Evolutionary conservation across 257 asterid species (phyloP).

Genomic region (Forsythia viridissima): DNA sequence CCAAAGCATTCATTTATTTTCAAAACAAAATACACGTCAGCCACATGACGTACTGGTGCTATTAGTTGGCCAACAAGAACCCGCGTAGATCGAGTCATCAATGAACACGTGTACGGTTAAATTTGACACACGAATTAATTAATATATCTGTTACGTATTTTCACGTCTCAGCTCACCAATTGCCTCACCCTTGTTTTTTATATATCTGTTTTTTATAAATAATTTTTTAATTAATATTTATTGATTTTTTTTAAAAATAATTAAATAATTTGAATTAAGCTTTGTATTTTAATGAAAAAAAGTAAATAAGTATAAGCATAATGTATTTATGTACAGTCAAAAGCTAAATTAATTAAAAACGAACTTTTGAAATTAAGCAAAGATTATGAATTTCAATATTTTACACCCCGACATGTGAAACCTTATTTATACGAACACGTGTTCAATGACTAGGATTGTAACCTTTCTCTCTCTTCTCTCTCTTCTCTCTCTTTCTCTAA

Average conservation of each 20-base stretch:
- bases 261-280: too few species aligned
- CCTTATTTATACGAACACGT: slow-evolving; percentile 59
- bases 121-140: slow-evolving; percentile 32
- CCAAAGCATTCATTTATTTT: slow-evolving; percentile 13
- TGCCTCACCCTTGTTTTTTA: not conserved
- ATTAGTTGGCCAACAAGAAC: slow-evolving; percentile 60
- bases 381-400: not conserved
- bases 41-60: slow-evolving; percentile 57
- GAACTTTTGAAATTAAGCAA: too few species aligned
- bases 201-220: too few species aligned
- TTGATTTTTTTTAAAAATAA: too few species aligned
- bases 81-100: slow-evolving; percentile 38
- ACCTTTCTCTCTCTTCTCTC: slow-evolving; percentile 25
- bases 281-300: too few species aligned
- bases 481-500: slow-evolving; percentile 9
- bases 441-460: slow-evolving; percentile 80
- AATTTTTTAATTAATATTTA: too few species aligned
- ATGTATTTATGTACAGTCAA: too few species aligned
- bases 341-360: too few species aligned
- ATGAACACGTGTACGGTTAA: slow-evolving; percentile 55
- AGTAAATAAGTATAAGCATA: too few species aligned
- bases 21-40: slow-evolving; percentile 57
- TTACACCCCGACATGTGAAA: not conserved
- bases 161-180: slow-evolving; percentile 60
- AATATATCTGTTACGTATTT: slow-evolving; percentile 31